Conservation (phyloP, 306 rosid genomes). For the Neltuma alba region DNA sequence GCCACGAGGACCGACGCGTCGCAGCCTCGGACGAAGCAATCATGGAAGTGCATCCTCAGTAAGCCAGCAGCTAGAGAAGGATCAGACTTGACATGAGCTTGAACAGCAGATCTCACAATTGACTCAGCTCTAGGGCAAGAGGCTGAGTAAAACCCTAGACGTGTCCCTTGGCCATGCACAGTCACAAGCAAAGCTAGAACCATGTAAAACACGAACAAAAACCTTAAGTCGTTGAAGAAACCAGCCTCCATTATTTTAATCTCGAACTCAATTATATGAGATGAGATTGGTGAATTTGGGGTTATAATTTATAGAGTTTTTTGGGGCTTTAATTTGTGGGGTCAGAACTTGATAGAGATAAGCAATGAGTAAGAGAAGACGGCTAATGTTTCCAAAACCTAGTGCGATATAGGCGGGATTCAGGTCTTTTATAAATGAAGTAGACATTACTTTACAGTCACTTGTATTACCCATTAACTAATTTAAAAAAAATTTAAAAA, state of each 20-base stretch:
- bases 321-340: neutral
- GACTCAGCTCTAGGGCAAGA: slow-evolving; percentile 48
- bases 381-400: too few species aligned
- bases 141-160: slow-evolving; percentile 39
- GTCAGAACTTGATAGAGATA: slow-evolving; percentile 12
- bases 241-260: slow-evolving; percentile 16
- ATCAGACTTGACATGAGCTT: slow-evolving; percentile 36
- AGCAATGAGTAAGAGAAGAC: slow-evolving; percentile 2
- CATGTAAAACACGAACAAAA: neutral
- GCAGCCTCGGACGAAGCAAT: slow-evolving; percentile 56
- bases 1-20: slow-evolving; percentile 48
- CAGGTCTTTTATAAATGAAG: too few species aligned
- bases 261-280: too few species aligned
- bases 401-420: too few species aligned
- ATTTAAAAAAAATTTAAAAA: too few species aligned
- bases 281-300: neutral
- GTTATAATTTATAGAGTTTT: neutral
- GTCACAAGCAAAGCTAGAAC: neutral
- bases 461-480: too few species aligned
- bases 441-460: too few species aligned
- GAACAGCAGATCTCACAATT: slow-evolving; percentile 47
- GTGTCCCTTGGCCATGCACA: slow-evolving; percentile 40
- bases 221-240: neutral
- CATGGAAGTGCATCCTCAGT: slow-evolving; percentile 56
- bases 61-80: slow-evolving; percentile 41